These are phyloP conservation scores for Salix suchowensis DNA, from an alignment of 345 rosid genomes.

Conservation along the genomic window DNA sequence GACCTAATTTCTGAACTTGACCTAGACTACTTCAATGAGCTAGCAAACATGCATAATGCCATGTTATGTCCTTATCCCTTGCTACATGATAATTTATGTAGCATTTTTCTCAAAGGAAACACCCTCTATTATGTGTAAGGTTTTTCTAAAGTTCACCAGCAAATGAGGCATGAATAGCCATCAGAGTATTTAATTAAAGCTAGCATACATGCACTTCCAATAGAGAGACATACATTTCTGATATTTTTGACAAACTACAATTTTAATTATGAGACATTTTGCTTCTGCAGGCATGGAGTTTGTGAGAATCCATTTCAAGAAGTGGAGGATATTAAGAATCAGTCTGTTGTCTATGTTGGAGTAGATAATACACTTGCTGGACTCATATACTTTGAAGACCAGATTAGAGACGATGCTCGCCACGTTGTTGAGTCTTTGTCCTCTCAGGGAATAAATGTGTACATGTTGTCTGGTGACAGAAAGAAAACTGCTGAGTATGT, in stretches of 20 bases:
- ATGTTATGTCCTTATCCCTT: neutral
- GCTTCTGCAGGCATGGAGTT: constrained; percentile 69
- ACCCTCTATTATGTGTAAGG: neutral
- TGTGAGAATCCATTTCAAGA: constrained; percentile 35
- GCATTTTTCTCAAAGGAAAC: neutral
- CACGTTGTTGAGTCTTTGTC: constrained; percentile 63
- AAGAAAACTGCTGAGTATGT: constrained; percentile 74
- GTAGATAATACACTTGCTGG: constrained; percentile 74
- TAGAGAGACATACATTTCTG: neutral
- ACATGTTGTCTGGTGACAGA: constrained; percentile 95
- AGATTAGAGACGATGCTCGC: constrained; percentile 83
- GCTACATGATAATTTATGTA: neutral
- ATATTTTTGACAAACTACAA: neutral
- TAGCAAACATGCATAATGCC: neutral
- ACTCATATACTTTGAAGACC: constrained; percentile 77
- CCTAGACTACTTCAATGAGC: neutral
- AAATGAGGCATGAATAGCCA: neutral
- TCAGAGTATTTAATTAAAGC: neutral
- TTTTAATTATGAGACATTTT: neutral
- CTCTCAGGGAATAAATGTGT: constrained; percentile 65
- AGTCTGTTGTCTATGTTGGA: constrained; percentile 81
- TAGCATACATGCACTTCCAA: neutral
- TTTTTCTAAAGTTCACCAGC: neutral
- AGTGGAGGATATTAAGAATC: constrained; percentile 46
- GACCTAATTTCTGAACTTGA: neutral